Base-by-base conservation (phyloP, 2,329 filamentous ascomycete genomes). In the Blastomyces gilchristii region DNA sequence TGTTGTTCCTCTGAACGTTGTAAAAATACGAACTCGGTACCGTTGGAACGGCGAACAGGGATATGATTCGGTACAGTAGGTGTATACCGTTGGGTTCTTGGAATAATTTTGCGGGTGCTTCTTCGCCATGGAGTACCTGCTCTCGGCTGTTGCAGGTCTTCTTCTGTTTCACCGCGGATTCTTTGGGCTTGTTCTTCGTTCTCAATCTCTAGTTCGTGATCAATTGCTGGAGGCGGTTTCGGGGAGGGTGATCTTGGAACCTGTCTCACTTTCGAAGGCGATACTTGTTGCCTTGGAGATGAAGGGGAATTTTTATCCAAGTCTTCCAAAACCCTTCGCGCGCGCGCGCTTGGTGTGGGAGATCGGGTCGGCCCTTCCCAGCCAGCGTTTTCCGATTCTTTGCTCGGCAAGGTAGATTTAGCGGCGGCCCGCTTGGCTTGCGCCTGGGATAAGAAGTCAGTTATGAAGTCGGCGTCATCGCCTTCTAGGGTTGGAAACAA, bases 1-100 rank as follows among this genome's bases (percentile, higher is more conserved):
- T 78, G 72, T 65, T 78, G 77, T 6, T 71, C 70, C 58, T 79
- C 76, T 2, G 76, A 75, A 12, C 72, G 71, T 58, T 78, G 72
- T 34, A 74, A 69, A 62, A 79, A 78, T 37, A 79, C 69, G 60
- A 80, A 79, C 60, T 80, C 78, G 6, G 72, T 78, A 5, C 77
- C 77, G 58, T 75, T 78, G 3, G 77, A 71, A 14, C 77, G 75
- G 59, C 77, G 77, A 25, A 79, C 72, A 4, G 77, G 71, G 58
- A 79, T 75, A 7, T 72, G 72, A 58, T 73, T 76, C 61, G 74
- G 76, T 49, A 74, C 66, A 16, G 67, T 65, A 18, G 71, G 69
- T 34, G 68, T 66, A 7, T 68, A 63, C 54, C 69, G 67, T 58
- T 68, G 65, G 50, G 66, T 64, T 64, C 70, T 71, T 69, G 68